Conservation (phyloP, 2,329 filamentous ascomycete genomes). For the Epicoccum nigrum region DNA sequence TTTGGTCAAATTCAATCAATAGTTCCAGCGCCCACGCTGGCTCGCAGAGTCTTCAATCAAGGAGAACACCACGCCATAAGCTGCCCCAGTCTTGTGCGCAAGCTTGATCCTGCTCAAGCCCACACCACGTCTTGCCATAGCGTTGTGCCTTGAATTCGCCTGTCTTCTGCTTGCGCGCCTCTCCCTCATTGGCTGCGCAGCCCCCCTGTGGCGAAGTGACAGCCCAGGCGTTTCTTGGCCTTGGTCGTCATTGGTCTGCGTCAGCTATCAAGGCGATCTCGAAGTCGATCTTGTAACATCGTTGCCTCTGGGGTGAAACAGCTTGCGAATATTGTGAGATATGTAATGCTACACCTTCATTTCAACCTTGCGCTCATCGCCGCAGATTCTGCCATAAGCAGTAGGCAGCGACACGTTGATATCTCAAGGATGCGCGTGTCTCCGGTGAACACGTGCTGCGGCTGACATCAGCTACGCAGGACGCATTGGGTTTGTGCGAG, state of each 20-base stretch:
- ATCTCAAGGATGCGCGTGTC: neutral
- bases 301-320: slow-evolving; percentile 14
- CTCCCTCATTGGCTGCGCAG: slow-evolving; percentile 3
- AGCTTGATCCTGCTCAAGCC: neutral
- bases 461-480: slow-evolving; percentile 7
- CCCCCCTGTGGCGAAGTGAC: slow-evolving; percentile 17
- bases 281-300: slow-evolving; percentile 19
- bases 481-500: neutral
- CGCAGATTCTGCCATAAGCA: neutral
- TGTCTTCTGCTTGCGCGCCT: too few species aligned
- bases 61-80: slow-evolving; percentile 7
- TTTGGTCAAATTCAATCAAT: slow-evolving; percentile 9
- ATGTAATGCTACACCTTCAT: neutral
- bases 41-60: slow-evolving; percentile 6
- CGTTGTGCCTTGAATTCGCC: neutral
- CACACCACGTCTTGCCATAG: slow-evolving; percentile 3
- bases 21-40: slow-evolving; percentile 5
- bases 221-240: slow-evolving; percentile 1
- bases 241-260: slow-evolving; percentile 11
- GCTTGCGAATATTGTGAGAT: slow-evolving; percentile 10
- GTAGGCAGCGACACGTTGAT: neutral
- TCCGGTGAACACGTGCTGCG: neutral
- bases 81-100: slow-evolving; percentile 8
- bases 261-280: slow-evolving; percentile 9
- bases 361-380: slow-evolving; percentile 6